Evolutionary conservation across 2,329 filamentous ascomycete genomes (phyloP).

Genomic region (Sphaerulina musiva): DNA sequence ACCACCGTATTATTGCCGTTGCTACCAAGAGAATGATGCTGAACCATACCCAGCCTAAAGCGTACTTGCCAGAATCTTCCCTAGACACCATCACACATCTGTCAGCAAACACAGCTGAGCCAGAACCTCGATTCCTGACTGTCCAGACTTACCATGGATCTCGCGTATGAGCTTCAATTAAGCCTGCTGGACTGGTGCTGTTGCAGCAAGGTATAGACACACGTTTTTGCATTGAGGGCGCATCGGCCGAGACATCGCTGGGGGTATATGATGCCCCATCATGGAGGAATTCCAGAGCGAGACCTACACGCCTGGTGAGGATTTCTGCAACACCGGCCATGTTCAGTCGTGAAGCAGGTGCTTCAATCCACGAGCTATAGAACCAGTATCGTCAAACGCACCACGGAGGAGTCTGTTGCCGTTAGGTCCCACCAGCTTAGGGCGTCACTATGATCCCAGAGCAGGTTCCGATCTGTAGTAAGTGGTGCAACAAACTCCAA

Average conservation of each 20-base stretch:
- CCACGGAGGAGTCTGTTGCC: too few species aligned
- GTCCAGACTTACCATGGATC: conserved; percentile 60
- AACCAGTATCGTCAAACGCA: neutral
- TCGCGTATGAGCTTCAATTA: conserved; percentile 50
- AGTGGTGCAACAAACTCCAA: neutral
- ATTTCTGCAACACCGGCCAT: conserved; percentile 30
- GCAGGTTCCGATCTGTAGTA: neutral
- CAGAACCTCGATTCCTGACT: neutral
- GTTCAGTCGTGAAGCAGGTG: neutral
- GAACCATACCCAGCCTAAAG: conserved; percentile 81
- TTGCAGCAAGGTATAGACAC: conserved; percentile 53
- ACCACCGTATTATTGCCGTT: conserved; percentile 65
- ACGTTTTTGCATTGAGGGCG: conserved; percentile 33
- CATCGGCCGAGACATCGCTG: conserved; percentile 8
- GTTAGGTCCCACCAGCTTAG: neutral
- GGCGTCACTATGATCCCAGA: neutral
- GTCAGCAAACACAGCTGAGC: neutral
- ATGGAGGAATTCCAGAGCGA: conserved; percentile 21
- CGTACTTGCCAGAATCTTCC: conserved; percentile 74
- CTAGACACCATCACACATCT: neutral
- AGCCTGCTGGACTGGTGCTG: conserved; percentile 48
- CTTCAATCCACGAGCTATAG: neutral
- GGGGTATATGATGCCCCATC: conserved; percentile 5
- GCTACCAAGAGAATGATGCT: conserved; percentile 62
- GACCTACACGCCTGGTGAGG: conserved; percentile 26